Percentiles rank a stretch among this genome's conserved stretches.
phyloP scores from a whole-genome alignment of 257 asterid species.

The Nemophila menziesii region DNA sequence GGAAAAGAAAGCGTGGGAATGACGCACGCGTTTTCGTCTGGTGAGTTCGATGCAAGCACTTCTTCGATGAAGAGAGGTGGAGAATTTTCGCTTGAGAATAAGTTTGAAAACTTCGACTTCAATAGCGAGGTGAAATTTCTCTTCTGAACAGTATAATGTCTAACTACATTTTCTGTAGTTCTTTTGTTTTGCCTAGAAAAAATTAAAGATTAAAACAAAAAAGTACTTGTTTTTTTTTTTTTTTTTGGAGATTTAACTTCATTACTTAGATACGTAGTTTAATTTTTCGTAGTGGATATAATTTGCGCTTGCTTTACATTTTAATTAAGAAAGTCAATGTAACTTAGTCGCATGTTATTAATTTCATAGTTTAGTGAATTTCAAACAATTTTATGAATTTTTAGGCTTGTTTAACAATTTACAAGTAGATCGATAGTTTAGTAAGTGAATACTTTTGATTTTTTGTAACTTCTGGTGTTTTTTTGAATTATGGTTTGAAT shows the following conservation, averaged over 20 bases:
- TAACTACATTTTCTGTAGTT: not conserved
- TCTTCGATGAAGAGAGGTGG: slow-evolving; percentile 27
- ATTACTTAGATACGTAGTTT: too few relatives aligned
- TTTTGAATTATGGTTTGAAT: slow-evolving; percentile 9
- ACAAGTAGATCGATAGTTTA: not conserved
- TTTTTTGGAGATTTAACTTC: not conserved
- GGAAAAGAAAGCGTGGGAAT: slow-evolving; percentile 15
- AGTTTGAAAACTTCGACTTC: slow-evolving; percentile 25
- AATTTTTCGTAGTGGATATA: too few relatives aligned
- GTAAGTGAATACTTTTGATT: not conserved
- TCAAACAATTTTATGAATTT: not conserved
- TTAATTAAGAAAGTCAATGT: too few relatives aligned
- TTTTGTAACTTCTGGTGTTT: slow-evolving; percentile 1
- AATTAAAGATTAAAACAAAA: not conserved
- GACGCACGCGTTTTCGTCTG: slow-evolving; percentile 12
- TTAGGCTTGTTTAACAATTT: not conserved
- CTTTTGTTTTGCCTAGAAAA: not conserved
- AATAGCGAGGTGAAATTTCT: slow-evolving; percentile 27
- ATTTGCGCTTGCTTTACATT: too few relatives aligned
- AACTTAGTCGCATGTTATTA: too few relatives aligned
- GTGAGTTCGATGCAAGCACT: slow-evolving; percentile 45
- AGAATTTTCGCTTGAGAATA: slow-evolving; percentile 7
- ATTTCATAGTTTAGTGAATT: not conserved
- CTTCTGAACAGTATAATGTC: not conserved
- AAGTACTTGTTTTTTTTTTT: too few relatives aligned